Conservation (phyloP, 2,329 filamentous ascomycete genomes). For the Ascocoryne sarcoides region DNA sequence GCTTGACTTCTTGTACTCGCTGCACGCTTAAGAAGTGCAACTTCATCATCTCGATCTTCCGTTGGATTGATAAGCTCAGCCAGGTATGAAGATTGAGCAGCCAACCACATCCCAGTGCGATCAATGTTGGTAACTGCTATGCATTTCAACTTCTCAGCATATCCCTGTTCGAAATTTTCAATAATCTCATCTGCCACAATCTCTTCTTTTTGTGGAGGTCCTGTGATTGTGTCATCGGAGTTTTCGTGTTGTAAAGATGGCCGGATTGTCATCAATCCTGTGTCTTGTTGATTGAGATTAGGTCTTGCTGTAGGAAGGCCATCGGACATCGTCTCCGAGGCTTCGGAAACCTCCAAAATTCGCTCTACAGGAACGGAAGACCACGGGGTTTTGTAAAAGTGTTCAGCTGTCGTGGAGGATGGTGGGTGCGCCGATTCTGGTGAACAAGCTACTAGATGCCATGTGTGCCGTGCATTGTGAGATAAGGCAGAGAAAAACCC, state of each 20-base stretch:
- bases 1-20: constrained; percentile 22
- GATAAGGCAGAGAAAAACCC: constrained; percentile 86
- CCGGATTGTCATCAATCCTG: constrained; percentile 25
- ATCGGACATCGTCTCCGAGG: constrained; percentile 40
- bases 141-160: constrained; percentile 65
- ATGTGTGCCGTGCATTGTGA: constrained; percentile 67
- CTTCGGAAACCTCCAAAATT: constrained; percentile 48
- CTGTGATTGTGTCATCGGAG: constrained; percentile 33
- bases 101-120: constrained; percentile 78
- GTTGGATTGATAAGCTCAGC: constrained; percentile 55
- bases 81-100: constrained; percentile 71
- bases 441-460: constrained; percentile 55
- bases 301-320: constrained; percentile 62
- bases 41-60: constrained; percentile 30
- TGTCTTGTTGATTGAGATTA: constrained; percentile 33
- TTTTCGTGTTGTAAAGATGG: constrained; percentile 27
- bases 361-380: constrained; percentile 52
- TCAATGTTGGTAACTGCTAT: constrained; percentile 64
- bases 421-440: constrained; percentile 52
- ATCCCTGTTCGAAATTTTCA: constrained; percentile 65
- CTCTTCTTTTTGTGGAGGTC: constrained; percentile 33
- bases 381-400: constrained; percentile 86
- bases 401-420: constrained; percentile 83
- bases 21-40: constrained; percentile 26
- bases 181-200: constrained; percentile 57